Base-by-base conservation (phyloP, 306 rosid genomes). In the Sindora glabra region DNA sequence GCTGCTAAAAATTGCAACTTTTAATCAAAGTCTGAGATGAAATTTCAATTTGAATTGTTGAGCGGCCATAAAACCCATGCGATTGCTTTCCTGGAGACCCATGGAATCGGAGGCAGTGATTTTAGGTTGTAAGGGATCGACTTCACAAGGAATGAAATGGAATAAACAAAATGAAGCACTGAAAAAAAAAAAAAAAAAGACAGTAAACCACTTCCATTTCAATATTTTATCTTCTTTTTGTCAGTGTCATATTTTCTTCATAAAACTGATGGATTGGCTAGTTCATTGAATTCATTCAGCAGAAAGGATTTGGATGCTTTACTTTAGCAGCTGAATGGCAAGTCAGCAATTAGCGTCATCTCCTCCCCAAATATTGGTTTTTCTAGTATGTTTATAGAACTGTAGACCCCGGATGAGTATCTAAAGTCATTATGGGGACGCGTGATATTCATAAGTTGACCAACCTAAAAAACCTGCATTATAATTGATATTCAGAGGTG, bases 1-100 rank as follows among this genome's bases (percentile, higher is more conserved):
- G 36, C 42, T 16, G 36, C 63, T 34, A 42, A 73, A 65, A 37
- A 12, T 50, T 59, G 44, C 2, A 50, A 17, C 41, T 33, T 72
- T 58, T 6, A 17, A n/a, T 40, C 12, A 5, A 15, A 64, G 2
- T 39, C 26, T 40, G 42, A 27, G 39, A 17, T 14, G 32, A 36
- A 48, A 21, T 38, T 34, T 24, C 60, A 47, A 37, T 23, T 27
- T 49, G 39, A 38, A 37, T 21, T 9, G 1, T 15, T 10, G 23
- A 36, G 45, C 4, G 45, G 5, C 7, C 9, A 17, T 49, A 26
- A 25, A 13, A 8, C 26, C 22, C 26, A 18, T 48, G 17, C 46
- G 33, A 15, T 30, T 56, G 64, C 16, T 19, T 30, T 49, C 29
- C 44, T n/a, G 27, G 17, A 16, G 15, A 48, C n/a, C 5, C 14